phyloP scores from a whole-genome alignment of 1,284 basidiomycete species.

The Leucoagaricus sp. region DNA sequence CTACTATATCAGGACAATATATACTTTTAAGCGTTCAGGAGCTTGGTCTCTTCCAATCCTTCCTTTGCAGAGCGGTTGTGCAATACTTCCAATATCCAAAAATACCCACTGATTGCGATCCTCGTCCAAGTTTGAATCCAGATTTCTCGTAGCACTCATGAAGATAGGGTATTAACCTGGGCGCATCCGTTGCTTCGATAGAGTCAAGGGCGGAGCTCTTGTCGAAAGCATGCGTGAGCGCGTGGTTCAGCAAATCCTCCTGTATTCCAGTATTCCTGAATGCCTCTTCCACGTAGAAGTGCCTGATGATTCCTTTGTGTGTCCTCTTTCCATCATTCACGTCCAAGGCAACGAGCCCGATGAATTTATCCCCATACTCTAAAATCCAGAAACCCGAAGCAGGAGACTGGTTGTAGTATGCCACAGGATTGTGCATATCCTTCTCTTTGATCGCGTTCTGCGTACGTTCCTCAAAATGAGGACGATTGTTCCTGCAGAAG shows the following conservation, averaged over 20 bases:
- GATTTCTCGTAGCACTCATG: slow-evolving; percentile 43
- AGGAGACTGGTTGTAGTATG: slow-evolving; percentile 62
- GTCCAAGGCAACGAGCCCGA: slow-evolving; percentile 74
- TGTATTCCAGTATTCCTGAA: slow-evolving; percentile 61
- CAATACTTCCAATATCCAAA: slow-evolving; percentile 50
- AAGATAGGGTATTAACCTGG: slow-evolving; percentile 51
- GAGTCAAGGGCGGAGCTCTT: slow-evolving; percentile 39
- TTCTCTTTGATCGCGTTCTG: slow-evolving; percentile 53
- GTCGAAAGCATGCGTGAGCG: slow-evolving; percentile 58
- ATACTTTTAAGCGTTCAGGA: slow-evolving; percentile 16
- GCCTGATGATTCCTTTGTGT: slow-evolving; percentile 54
- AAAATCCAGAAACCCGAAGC: slow-evolving; percentile 71
- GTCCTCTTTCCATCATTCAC: slow-evolving; percentile 35
- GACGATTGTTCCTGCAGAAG: slow-evolving; percentile 62
- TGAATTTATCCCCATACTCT: slow-evolving; percentile 57
- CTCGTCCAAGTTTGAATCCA: slow-evolving; percentile 53
- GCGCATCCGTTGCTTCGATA: slow-evolving; percentile 49
- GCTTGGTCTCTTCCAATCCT: slow-evolving; percentile 38
- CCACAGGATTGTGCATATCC: slow-evolving; percentile 56
- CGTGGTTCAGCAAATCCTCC: slow-evolving; percentile 64
- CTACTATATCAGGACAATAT: slow-evolving; percentile 12
- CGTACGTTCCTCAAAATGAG: slow-evolving; percentile 60
- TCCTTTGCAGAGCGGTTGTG: slow-evolving; percentile 36
- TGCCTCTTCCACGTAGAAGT: slow-evolving; percentile 71
- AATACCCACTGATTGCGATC: slow-evolving; percentile 48